Evolutionary conservation across 2,329 filamentous ascomycete species (phyloP).

Genomic region (Dothistroma pini): DNA sequence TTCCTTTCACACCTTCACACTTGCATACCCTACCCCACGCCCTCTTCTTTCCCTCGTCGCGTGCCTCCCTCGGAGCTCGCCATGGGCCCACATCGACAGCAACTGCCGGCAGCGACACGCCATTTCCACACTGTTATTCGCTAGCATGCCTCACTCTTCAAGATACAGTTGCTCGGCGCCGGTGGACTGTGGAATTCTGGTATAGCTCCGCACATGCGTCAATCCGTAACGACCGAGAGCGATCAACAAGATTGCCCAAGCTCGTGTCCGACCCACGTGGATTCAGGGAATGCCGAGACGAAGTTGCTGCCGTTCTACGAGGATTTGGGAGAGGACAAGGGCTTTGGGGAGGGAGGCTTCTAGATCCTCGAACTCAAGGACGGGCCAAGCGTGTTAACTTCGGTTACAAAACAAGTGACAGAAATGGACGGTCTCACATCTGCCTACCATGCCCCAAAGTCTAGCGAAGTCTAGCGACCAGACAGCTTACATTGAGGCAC

Average conservation of each 20-base stretch:
- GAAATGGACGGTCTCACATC: conserved; percentile 14
- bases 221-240: background rate
- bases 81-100: background rate
- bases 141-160: background rate
- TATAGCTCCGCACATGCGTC: background rate
- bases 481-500: conserved; percentile 16
- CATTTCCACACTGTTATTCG: background rate
- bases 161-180: background rate
- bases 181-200: background rate
- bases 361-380: background rate
- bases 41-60: background rate
- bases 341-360: too few species aligned
- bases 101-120: background rate
- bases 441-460: conserved; percentile 22
- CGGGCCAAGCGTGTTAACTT: background rate
- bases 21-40: background rate
- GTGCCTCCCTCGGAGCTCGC: background rate
- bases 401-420: background rate
- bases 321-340: too few species aligned
- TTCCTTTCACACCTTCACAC: background rate
- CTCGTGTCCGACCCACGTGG: background rate
- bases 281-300: too few species aligned
- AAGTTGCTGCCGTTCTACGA: too few species aligned
- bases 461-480: conserved; percentile 20
- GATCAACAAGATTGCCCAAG: background rate